Evolutionary conservation across 1,139 yeast species (phyloP).

Genomic region (Protomyces inundatus): DNA sequence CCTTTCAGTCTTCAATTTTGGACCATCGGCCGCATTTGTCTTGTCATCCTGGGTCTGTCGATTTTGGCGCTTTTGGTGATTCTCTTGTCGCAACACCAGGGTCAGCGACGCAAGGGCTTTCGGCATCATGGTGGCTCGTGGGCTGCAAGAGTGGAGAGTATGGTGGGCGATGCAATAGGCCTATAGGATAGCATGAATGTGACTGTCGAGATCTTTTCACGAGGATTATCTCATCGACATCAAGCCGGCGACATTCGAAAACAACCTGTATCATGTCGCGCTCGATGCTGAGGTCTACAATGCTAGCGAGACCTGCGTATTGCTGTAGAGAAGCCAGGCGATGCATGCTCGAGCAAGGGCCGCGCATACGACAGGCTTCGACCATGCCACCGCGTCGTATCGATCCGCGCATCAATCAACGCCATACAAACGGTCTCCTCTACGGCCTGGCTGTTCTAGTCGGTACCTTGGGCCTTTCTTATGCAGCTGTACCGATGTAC

Average conservation of each 20-base stretch:
- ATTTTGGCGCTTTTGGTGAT: background rate
- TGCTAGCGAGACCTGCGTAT: background rate
- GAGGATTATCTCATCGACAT: too few relatives aligned
- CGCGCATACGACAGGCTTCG: background rate
- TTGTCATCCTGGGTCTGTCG: background rate
- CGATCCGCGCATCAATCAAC: background rate
- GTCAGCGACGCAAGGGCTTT: background rate
- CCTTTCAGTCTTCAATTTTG: background rate
- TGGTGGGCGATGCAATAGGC: background rate
- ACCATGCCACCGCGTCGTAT: background rate
- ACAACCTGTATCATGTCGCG: background rate
- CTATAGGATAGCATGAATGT: background rate
- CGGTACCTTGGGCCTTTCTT: conserved; percentile 70
- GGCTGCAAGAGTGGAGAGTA: background rate
- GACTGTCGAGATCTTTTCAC: too few relatives aligned
- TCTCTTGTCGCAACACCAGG: background rate
- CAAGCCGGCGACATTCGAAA: too few relatives aligned
- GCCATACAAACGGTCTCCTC: conserved; percentile 25
- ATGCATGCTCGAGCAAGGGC: background rate
- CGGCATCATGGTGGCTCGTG: background rate
- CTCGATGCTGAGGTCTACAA: background rate
- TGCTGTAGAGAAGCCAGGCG: background rate
- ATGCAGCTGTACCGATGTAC: conserved; percentile 89
- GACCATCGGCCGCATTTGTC: background rate
- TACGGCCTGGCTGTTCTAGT: conserved; percentile 47